phyloP scores from a whole-genome alignment of 495 filamentous ascomycete genomes.

The Hypoxylon crocopeplum region DNA sequence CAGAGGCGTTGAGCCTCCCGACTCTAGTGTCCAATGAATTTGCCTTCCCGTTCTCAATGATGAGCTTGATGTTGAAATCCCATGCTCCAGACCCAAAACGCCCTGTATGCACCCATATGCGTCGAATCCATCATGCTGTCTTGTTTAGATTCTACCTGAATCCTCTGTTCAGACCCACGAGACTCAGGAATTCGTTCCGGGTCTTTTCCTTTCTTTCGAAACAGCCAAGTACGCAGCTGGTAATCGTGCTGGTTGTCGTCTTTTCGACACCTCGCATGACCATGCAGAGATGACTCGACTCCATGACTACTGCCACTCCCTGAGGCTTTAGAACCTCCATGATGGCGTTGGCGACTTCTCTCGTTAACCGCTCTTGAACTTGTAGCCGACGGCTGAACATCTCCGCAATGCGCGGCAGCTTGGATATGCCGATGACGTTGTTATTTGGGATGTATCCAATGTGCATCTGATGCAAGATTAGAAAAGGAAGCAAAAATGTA shows the following conservation, averaged over 20 bases:
- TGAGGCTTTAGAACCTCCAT: constrained; percentile 92
- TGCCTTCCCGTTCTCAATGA: constrained; percentile 14
- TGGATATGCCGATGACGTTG: constrained; percentile 91
- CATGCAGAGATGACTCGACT: constrained; percentile 98
- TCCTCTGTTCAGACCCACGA: constrained; percentile 69
- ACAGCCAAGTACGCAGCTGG: constrained; percentile 94
- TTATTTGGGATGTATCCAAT: constrained; percentile 93
- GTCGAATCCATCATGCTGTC: background rate
- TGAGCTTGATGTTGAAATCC: constrained; percentile 44
- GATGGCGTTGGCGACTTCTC: constrained; percentile 93
- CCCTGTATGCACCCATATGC: constrained; percentile 15
- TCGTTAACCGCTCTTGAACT: constrained; percentile 94
- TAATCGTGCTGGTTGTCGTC: constrained; percentile 83
- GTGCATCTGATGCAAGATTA: constrained; percentile 73
- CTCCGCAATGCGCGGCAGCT: constrained; percentile 92
- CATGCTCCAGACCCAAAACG: constrained; percentile 29
- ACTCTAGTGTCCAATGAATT: constrained; percentile 17
- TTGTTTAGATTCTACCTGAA: constrained; percentile 24
- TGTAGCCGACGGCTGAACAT: constrained; percentile 95
- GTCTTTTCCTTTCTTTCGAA: constrained; percentile 93
- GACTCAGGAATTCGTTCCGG: constrained; percentile 88
- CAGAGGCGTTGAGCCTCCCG: constrained; percentile 29
- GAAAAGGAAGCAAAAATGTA: background rate
- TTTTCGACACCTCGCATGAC: constrained; percentile 96
- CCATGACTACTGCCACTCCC: constrained; percentile 96